Base-by-base conservation (phyloP, 257 asterid genomes). In the Solanum pennellii region DNA sequence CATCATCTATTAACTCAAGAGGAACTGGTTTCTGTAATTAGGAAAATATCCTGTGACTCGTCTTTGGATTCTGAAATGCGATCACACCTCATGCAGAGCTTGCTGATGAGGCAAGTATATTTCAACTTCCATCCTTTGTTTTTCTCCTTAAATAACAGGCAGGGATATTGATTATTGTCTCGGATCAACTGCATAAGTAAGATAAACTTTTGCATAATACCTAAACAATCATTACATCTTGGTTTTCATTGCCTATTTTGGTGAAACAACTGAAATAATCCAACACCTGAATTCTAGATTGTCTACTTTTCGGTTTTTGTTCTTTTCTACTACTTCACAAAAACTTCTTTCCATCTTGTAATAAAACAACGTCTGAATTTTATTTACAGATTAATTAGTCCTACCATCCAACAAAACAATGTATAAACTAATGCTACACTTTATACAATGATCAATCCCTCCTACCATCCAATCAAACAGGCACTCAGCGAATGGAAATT, bases 1-100 rank as follows among this genome's bases (percentile, higher is more conserved):
- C 93, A 93, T 82, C 93, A 94, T 79, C 90, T 90, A 62, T 44
- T 91, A 86, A 86, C 83, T 87, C 97, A 95, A 92, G 94, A 93
- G 88, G 96, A 95, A 87, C 92, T 96, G 85, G 98, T 93, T 92
- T 91, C 93, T 86, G 90, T 95, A 74, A 93, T 95, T 88, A 91
- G 93, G 92, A 92, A 92, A 92, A 94, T 96, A 69, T 95, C 98
- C 41, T 91, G 97, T 83, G 98, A 96, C 89, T 87, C 96, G 31
- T 89, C 90, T 89, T 87, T 96, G 90, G 97, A 93, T 89, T 77
- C 89, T 83, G 90, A 89, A 84, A 90, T 90, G 89, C 94, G 94
- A 88, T 90, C 98, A 23, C 87, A 89, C 84, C 86, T 96, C 74
- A 92, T 93, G 82, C 98, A 95, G 93, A 94, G 91, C 93, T 88